These are phyloP conservation scores for Candida ponderosae DNA, from an alignment of 805 yeast genomes.

Conservation along the genomic window DNA sequence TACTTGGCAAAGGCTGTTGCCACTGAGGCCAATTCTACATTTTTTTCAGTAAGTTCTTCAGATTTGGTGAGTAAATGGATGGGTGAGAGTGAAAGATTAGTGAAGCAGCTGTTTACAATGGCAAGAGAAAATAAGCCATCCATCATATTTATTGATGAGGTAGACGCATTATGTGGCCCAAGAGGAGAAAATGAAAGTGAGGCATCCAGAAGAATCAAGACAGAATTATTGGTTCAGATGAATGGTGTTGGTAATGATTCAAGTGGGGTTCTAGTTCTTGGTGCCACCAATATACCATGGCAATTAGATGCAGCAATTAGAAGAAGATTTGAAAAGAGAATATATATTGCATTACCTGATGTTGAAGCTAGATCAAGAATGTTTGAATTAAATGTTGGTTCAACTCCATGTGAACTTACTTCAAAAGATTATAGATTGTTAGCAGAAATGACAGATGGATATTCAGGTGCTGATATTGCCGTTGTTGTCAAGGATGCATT, in stretches of 20 bases:
- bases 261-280: constrained; percentile 85
- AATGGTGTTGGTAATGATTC: constrained; percentile 97
- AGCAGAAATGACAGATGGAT: constrained; percentile 94
- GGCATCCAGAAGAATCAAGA: constrained; percentile 91
- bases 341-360: constrained; percentile 92
- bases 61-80: constrained; percentile 98
- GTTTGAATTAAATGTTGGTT: constrained; percentile 91
- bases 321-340: constrained; percentile 92
- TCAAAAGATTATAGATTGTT: constrained; percentile 67
- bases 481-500: constrained; percentile 95
- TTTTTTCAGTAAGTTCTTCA: constrained; percentile 91
- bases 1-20: constrained; percentile 97
- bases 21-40: constrained; percentile 95
- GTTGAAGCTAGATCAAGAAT: constrained; percentile 84
- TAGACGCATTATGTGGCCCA: constrained; percentile 96
- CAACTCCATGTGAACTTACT: constrained; percentile 74
- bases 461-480: constrained; percentile 95
- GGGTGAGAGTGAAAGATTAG: constrained; percentile 97
- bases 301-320: constrained; percentile 96
- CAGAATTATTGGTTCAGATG: constrained; percentile 95
- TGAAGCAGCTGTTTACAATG: constrained; percentile 89
- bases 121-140: constrained; percentile 95
- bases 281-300: constrained; percentile 99
- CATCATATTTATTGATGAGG: constrained; percentile 95
- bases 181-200: constrained; percentile 98